phyloP scores from a whole-genome alignment of 345 rosid species.

The Aquilaria sinensis region DNA sequence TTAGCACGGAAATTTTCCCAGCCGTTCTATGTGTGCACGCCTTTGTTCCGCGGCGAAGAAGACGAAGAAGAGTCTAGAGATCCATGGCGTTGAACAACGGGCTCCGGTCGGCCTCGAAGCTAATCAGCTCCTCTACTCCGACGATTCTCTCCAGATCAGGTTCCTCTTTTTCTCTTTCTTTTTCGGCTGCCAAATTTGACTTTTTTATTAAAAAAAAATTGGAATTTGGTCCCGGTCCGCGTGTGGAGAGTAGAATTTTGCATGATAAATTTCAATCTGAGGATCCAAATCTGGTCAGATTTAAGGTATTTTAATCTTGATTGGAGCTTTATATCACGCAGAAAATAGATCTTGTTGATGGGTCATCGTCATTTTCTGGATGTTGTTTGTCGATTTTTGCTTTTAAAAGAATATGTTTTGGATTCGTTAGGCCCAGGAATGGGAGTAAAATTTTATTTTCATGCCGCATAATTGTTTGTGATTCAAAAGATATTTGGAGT shows the following conservation, averaged over 20 bases:
- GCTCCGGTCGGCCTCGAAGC: slow-evolving; percentile 63
- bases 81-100: slow-evolving; percentile 66
- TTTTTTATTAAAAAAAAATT: slow-evolving; percentile 1
- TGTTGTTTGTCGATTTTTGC: no score
- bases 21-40: background rate
- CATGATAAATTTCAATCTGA: background rate
- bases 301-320: background rate
- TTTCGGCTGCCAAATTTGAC: background rate
- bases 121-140: slow-evolving; percentile 49
- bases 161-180: slow-evolving; percentile 11
- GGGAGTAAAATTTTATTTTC: no score
- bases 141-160: slow-evolving; percentile 57
- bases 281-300: background rate
- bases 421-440: no score
- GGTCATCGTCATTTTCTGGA: no score
- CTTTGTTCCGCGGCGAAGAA: background rate
- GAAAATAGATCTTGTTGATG: no score
- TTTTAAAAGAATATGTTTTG: no score
- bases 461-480: no score
- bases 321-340: no score
- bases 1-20: no score
- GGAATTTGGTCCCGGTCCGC: slow-evolving; percentile 7
- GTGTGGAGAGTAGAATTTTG: background rate
- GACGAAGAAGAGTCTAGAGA: background rate
- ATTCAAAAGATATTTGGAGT: no score